Percentiles rank a stretch among this genome's conserved stretches.
phyloP scores from a whole-genome alignment of 352 stramenopile genomes.

The Pythium coloratum region DNA sequence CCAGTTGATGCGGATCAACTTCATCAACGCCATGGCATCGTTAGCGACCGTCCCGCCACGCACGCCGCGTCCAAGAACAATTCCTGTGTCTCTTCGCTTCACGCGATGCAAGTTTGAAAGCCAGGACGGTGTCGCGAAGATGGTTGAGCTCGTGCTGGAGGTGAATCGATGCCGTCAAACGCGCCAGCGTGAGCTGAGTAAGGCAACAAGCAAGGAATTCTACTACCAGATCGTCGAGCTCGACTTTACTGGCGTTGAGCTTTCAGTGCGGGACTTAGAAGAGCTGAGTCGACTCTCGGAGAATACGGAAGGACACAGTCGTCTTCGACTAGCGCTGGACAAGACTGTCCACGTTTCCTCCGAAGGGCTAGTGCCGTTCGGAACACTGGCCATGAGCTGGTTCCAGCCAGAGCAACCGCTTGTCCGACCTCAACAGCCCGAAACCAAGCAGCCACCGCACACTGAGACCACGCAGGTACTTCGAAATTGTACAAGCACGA shows the following conservation, averaged over 20 bases:
- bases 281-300: not conserved
- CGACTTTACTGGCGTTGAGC: constrained; percentile 8
- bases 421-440: not conserved
- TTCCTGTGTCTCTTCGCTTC: constrained; percentile 39
- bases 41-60: constrained; percentile 21
- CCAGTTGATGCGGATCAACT: constrained; percentile 32
- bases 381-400: constrained; percentile 29
- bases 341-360: constrained; percentile 7
- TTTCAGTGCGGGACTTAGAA: not conserved
- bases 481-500: constrained; percentile 5
- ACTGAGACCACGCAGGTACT: not conserved
- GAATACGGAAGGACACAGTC: not conserved
- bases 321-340: constrained; percentile 33
- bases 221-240: constrained; percentile 19
- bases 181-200: constrained; percentile 11
- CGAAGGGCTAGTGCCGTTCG: constrained; percentile 20
- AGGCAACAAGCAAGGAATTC: constrained; percentile 11
- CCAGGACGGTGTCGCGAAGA: not conserved
- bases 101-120: constrained; percentile 10
- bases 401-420: constrained; percentile 21
- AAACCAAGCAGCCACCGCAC: not conserved
- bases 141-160: constrained; percentile 4
- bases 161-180: not conserved
- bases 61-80: not conserved
- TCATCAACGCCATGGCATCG: constrained; percentile 28